Percentiles rank a stretch among this genome's conserved stretches.
Evolutionary conservation across 257 asterid genomes (phyloP).

Genomic region (Prunella vulgaris): DNA sequence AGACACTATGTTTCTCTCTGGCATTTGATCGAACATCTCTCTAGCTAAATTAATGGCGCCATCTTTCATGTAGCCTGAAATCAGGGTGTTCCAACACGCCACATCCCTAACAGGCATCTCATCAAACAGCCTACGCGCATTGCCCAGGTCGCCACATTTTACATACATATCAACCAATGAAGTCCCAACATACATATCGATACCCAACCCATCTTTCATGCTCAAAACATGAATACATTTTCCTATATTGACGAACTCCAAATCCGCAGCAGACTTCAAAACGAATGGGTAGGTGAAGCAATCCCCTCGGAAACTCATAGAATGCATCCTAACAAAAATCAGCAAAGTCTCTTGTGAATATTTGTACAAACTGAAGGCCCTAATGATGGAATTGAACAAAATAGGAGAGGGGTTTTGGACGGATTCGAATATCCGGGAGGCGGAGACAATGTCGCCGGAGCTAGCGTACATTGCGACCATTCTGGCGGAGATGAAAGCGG

Average conservation of each 20-base stretch:
- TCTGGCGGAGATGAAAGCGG: slow-evolving; percentile 58
- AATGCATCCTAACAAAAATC: slow-evolving; percentile 38
- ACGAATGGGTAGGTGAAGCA: slow-evolving; percentile 79
- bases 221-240: slow-evolving; percentile 49
- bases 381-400: slow-evolving; percentile 65
- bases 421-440: slow-evolving; percentile 42
- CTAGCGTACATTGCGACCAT: slow-evolving; percentile 97
- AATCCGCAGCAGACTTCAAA: slow-evolving; percentile 54
- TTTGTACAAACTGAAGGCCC: slow-evolving; percentile 56
- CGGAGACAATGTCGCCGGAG: slow-evolving; percentile 68
- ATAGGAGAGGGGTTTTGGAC: slow-evolving; percentile 36
- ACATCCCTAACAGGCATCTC: slow-evolving; percentile 62
- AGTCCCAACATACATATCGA: slow-evolving; percentile 61
- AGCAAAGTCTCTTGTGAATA: slow-evolving; percentile 29
- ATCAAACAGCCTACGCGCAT: slow-evolving; percentile 59
- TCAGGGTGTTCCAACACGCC: slow-evolving; percentile 67
- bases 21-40: slow-evolving; percentile 53
- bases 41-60: slow-evolving; percentile 49
- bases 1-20: slow-evolving; percentile 52
- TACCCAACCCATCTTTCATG: slow-evolving; percentile 52
- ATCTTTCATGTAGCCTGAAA: slow-evolving; percentile 70
- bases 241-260: slow-evolving; percentile 32
- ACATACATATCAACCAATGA: slow-evolving; percentile 75
- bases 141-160: slow-evolving; percentile 44
- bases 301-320: slow-evolving; percentile 53